A percentile compares a stretch with the other conserved stretches of the same genome.
Conservation (phyloP, 164 flowering plant genomes). For the Echeveria elegans region DNA sequence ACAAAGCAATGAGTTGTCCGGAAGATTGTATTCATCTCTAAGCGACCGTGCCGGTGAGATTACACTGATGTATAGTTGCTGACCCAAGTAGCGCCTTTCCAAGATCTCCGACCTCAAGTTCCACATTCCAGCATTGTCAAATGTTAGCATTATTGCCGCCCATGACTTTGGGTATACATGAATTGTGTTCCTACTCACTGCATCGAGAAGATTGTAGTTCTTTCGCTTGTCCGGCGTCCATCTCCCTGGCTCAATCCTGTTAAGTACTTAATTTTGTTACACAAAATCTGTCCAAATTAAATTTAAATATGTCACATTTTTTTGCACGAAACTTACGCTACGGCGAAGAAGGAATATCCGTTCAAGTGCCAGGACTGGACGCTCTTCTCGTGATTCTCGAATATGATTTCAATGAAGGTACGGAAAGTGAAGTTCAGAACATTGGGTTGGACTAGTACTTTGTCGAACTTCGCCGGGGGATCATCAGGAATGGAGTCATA, state of each 20-base stretch:
- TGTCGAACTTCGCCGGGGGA: conserved; percentile 8
- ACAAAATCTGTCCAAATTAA: background rate
- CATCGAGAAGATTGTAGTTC: conserved; percentile 1
- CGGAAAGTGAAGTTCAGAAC: too few relatives aligned
- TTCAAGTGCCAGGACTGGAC: conserved; percentile 4
- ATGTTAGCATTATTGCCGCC: conserved; percentile 3
- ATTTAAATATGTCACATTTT: background rate
- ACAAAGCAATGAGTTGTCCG: background rate
- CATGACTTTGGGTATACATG: conserved; percentile 3
- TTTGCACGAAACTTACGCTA: background rate
- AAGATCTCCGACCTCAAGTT: background rate
- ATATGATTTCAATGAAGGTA: background rate
- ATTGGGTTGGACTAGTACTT: background rate
- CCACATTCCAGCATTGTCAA: conserved; percentile 4
- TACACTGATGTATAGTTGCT: background rate
- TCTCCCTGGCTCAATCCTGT: background rate
- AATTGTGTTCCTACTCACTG: conserved; percentile 4
- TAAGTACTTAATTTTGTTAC: background rate
- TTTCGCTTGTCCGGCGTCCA: background rate
- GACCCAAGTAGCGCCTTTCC: background rate
- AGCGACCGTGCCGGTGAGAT: background rate
- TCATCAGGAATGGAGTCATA: background rate
- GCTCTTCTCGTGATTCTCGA: conserved; percentile 2
- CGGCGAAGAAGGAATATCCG: conserved; percentile 1
- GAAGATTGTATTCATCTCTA: background rate